Evolutionary conservation across 768 basidiomycete species (phyloP).

Genomic region (Tulasnella sp.): DNA sequence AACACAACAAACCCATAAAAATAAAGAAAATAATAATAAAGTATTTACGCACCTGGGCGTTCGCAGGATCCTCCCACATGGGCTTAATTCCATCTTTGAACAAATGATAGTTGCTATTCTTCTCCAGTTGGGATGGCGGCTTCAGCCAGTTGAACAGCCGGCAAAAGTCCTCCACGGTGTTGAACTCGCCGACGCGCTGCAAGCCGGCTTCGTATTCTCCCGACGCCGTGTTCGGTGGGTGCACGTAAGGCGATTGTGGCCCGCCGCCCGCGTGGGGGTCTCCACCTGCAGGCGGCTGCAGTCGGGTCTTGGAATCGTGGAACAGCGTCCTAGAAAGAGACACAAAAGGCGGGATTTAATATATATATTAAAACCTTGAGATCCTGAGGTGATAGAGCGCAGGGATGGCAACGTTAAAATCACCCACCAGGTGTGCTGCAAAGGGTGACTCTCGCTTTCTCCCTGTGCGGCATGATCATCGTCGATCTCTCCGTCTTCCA

Average conservation of each 20-base stretch:
- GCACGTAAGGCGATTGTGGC: constrained; percentile 30
- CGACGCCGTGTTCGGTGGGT: constrained; percentile 55
- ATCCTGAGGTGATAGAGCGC: not conserved
- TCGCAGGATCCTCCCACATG: constrained; percentile 97
- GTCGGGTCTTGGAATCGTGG: constrained; percentile 81
- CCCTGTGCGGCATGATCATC: constrained; percentile 46
- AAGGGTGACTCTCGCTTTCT: constrained; percentile 56
- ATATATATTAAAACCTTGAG: not conserved
- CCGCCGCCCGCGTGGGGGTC: not conserved
- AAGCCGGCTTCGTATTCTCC: constrained; percentile 83
- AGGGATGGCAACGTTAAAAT: not conserved
- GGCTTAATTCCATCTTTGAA: constrained; percentile 95
- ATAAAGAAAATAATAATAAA: not conserved
- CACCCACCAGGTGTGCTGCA: constrained; percentile 79
- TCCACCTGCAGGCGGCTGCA: constrained; percentile 40
- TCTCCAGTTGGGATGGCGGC: constrained; percentile 83
- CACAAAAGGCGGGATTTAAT: not conserved
- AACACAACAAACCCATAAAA: too few species aligned
- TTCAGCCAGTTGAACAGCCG: constrained; percentile 95
- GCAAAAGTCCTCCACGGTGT: constrained; percentile 88
- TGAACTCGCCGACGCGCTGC: constrained; percentile 84
- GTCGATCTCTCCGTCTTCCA: constrained; percentile 45
- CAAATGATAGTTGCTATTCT: constrained; percentile 91
- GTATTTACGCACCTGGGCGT: constrained; percentile 58
- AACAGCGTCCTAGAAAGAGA: constrained; percentile 72